These are phyloP conservation scores for Psilocybe azurescens DNA, from an alignment of 768 basidiomycete genomes.

Conservation along the genomic window DNA sequence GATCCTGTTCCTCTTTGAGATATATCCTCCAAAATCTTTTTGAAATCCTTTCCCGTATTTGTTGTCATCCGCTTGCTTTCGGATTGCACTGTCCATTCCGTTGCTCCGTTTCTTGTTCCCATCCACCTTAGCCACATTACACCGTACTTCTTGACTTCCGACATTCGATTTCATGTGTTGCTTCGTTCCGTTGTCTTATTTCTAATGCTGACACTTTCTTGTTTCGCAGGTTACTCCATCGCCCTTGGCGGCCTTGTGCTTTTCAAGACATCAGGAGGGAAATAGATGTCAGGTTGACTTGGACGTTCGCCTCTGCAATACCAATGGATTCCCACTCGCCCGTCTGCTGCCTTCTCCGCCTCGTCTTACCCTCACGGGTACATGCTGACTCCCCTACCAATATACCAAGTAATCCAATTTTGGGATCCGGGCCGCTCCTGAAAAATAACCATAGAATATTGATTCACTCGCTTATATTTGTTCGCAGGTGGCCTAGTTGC, in stretches of 20 bases:
- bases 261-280: slow-evolving; percentile 66
- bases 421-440: neutral
- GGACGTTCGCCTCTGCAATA: too few relatives aligned
- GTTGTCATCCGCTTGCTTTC: neutral
- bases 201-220: slow-evolving; percentile 1
- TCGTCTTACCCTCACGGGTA: neutral
- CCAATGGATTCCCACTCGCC: neutral
- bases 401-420: neutral
- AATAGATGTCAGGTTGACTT: slow-evolving; percentile 2
- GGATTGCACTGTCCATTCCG: neutral
- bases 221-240: slow-evolving; percentile 75
- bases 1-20: slow-evolving; percentile 8
- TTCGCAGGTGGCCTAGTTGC: slow-evolving; percentile 3
- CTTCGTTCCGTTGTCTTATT: slow-evolving; percentile 7
- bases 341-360: neutral
- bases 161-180: slow-evolving; percentile 2
- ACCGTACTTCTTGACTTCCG: neutral
- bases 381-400: neutral
- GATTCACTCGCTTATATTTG: neutral
- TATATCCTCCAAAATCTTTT: neutral
- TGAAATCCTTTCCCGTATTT: neutral
- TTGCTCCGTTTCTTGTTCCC: slow-evolving; percentile 9
- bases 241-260: slow-evolving; percentile 85
- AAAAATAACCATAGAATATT: slow-evolving; percentile 12
- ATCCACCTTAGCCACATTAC: neutral